Evolutionary conservation across 2,329 filamentous ascomycete species (phyloP).

Genomic region (Epichloe elymi): DNA sequence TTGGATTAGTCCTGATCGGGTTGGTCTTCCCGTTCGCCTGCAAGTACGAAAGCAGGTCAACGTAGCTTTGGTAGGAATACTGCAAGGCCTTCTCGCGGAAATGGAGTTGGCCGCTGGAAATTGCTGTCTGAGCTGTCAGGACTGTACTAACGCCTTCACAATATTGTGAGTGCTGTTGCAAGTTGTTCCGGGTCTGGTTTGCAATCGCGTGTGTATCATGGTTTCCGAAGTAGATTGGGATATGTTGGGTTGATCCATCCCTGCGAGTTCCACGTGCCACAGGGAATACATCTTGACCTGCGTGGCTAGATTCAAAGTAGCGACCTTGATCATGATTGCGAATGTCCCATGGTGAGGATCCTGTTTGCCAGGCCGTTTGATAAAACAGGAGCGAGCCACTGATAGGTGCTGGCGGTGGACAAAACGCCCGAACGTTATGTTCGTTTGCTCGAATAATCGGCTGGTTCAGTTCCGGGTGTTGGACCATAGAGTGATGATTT

Average conservation of each 20-base stretch:
- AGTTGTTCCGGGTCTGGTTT: neutral
- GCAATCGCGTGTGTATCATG: neutral
- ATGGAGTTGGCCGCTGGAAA: neutral
- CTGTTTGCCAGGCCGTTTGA: constrained; percentile 13
- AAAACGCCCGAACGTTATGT: constrained; percentile 25
- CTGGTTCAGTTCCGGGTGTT: constrained; percentile 13
- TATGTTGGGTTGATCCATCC: neutral
- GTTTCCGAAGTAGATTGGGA: neutral
- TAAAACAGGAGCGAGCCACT: constrained; percentile 19
- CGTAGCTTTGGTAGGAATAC: constrained; percentile 60
- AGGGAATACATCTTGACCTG: neutral
- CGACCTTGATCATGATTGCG: constrained; percentile 1
- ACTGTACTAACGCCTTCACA: neutral
- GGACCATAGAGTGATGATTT: constrained; percentile 7
- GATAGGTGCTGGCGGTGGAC: constrained; percentile 21
- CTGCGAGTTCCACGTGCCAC: neutral
- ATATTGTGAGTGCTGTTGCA: neutral
- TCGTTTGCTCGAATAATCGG: constrained; percentile 23
- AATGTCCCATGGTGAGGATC: constrained; percentile 5
- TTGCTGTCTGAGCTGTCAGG: neutral
- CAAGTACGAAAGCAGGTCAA: constrained; percentile 54
- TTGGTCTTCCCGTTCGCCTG: constrained; percentile 43
- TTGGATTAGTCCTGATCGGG: constrained; percentile 23
- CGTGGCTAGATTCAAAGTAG: neutral
- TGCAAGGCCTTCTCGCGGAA: constrained; percentile 58